Percentiles rank a stretch among this genome's conserved stretches.
Conservation (phyloP, 495 filamentous ascomycete genomes). For the Trichoderma virens region DNA sequence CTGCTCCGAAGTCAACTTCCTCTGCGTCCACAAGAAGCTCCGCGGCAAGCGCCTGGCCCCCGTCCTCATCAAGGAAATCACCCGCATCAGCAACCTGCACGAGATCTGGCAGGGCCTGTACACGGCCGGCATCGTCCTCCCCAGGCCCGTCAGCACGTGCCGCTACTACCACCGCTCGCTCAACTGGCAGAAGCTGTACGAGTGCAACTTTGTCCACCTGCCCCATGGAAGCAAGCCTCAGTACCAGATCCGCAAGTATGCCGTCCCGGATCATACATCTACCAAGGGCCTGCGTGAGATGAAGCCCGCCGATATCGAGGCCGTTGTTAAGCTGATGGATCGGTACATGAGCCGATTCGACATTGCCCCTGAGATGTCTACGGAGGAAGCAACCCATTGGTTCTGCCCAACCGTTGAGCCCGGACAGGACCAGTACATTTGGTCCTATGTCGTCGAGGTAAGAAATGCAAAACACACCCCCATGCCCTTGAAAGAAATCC, state of each 20-base stretch:
- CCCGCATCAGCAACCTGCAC: constrained; percentile 73
- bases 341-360: constrained; percentile 74
- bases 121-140: constrained; percentile 83
- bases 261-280: constrained; percentile 60
- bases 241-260: constrained; percentile 72
- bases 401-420: constrained; percentile 57
- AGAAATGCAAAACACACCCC: constrained; percentile 3
- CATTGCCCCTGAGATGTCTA: constrained; percentile 72
- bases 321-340: constrained; percentile 64
- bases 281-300: constrained; percentile 71
- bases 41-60: constrained; percentile 86
- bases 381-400: constrained; percentile 82
- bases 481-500: not conserved
- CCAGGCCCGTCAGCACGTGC: constrained; percentile 83
- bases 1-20: constrained; percentile 91
- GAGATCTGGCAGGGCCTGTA: constrained; percentile 92
- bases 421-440: constrained; percentile 72
- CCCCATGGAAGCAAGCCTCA: constrained; percentile 72
- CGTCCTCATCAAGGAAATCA: constrained; percentile 94
- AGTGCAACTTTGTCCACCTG: constrained; percentile 81
- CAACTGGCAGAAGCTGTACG: constrained; percentile 92
- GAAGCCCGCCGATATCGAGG: constrained; percentile 72
- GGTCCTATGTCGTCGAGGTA: constrained; percentile 85
- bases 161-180: constrained; percentile 89
- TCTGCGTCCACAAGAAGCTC: constrained; percentile 96